Base-by-base conservation (phyloP, 2,329 filamentous ascomycete genomes). In the Pseudogymnoascus sp. region DNA sequence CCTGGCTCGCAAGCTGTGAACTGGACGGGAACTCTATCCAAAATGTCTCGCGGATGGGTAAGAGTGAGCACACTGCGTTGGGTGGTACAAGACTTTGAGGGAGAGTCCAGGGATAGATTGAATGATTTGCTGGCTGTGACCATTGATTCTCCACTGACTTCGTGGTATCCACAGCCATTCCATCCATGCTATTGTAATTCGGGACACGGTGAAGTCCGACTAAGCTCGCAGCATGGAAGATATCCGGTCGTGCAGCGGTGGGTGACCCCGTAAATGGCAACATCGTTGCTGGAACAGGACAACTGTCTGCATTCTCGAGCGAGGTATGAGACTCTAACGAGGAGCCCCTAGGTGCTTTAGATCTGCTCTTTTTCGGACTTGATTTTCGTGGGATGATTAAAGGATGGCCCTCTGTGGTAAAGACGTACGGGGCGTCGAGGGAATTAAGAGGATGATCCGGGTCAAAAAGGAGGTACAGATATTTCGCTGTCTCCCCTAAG, bases 321-420 rank as follows among this genome's bases (percentile, higher is more conserved):
- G 44, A 64, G 9, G 15, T 28, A 44, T 65, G 36, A 8, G 64
- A 44, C 35, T 83, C 68, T 78, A 86, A 19, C 68, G 75, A 57
- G 77, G 70, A 62, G 81, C 75, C 62, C n/a, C 7, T 33, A 75
- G 77, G 65, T 79, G 78, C 2, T 67, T 65, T 40, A 68, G 72
- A 40, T 62, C 69, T 11, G 65, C 67, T 44, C 68, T 71, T 62
- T 70, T 75, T 1, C 53, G 11, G 31, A 62, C 23, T 26, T 38
- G 31, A 61, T 65, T 75, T 78, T 64, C 79, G 80, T 11, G 93
- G 93, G 62, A 99, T 88, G 44, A 97, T 82, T 50, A 99, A 80
- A 2, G 95, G 95, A 75, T 99, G 95, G 0, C 93, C 95, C 76
- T 99, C 95, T 0, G 95, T 99, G 0, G 90, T 95, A 74, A 99